Conservation (phyloP, 495 filamentous ascomycete species). For the Penicillium flavigenum region DNA sequence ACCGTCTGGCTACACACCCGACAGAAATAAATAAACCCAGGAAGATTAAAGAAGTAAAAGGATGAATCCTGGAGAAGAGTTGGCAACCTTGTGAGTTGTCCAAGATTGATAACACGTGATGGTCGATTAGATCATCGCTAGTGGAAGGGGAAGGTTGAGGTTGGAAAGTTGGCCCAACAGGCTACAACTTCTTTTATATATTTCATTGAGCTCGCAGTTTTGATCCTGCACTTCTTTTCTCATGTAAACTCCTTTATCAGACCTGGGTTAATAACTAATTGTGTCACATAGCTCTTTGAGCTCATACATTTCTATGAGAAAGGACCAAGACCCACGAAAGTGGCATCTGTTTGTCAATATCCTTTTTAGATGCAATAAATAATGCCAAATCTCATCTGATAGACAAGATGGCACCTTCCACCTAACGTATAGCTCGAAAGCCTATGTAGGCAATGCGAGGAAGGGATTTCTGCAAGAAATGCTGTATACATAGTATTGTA, state of each 20-base stretch:
- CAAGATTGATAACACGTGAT: slow-evolving; percentile 23
- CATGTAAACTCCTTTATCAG: background rate
- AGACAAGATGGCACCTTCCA: background rate
- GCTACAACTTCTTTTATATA: background rate
- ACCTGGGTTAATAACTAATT: background rate
- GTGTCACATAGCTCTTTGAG: background rate
- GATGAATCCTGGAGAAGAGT: background rate
- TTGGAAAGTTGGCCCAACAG: background rate
- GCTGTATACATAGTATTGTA: background rate
- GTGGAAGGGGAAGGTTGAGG: slow-evolving; percentile 8
- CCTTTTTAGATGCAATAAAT: background rate
- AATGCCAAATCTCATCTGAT: background rate
- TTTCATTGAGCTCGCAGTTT: background rate
- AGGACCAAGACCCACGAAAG: background rate
- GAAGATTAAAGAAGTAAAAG: background rate
- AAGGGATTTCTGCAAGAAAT: background rate
- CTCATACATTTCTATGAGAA: background rate
- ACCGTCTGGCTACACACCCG: background rate
- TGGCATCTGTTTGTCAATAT: background rate
- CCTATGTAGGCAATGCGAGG: background rate
- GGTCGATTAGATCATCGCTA: slow-evolving; percentile 31
- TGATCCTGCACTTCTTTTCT: background rate
- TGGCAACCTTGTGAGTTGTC: slow-evolving; percentile 7
- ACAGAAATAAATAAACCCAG: background rate
- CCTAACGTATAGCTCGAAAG: background rate